Percentiles rank a stretch among this genome's conserved stretches.
Evolutionary conservation across 2,329 filamentous ascomycete species (phyloP).

Genomic region (Calonectria crousiana): DNA sequence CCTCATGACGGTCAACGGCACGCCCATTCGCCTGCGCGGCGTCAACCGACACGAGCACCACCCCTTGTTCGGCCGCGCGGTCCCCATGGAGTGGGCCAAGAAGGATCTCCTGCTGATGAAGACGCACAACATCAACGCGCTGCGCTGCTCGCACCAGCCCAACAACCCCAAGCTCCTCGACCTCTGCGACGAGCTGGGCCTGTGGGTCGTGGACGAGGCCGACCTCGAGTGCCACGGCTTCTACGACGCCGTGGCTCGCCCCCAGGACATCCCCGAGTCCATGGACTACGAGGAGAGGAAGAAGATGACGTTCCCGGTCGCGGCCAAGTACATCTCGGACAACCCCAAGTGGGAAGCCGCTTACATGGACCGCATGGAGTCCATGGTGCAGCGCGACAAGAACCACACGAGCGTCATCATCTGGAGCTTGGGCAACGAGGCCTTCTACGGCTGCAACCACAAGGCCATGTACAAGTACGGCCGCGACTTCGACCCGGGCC

Average conservation of each 20-base stretch:
- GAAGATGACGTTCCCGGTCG: conserved; percentile 64
- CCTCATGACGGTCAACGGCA: conserved; percentile 74
- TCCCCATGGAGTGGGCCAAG: conserved; percentile 72
- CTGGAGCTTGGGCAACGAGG: conserved; percentile 81
- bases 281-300: conserved; percentile 73
- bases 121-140: conserved; percentile 76
- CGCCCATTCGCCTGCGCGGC: conserved; percentile 71
- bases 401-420: conserved; percentile 78
- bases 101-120: conserved; percentile 77
- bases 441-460: conserved; percentile 78
- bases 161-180: conserved; percentile 71
- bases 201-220: conserved; percentile 69
- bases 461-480: conserved; percentile 75
- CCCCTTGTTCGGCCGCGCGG: conserved; percentile 70
- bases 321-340: conserved; percentile 70
- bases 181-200: conserved; percentile 73
- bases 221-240: conserved; percentile 68
- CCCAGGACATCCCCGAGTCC: conserved; percentile 64
- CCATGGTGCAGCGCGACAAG: conserved; percentile 76
- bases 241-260: conserved; percentile 62
- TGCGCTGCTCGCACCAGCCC: conserved; percentile 77
- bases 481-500: conserved; percentile 67
- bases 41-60: conserved; percentile 78
- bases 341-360: conserved; percentile 72
- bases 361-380: conserved; percentile 75